Evolutionary conservation across 2,329 filamentous ascomycete genomes (phyloP), one percentile per base, ranked within the genome.

Genomic region (Aspergillus niger): DNA sequence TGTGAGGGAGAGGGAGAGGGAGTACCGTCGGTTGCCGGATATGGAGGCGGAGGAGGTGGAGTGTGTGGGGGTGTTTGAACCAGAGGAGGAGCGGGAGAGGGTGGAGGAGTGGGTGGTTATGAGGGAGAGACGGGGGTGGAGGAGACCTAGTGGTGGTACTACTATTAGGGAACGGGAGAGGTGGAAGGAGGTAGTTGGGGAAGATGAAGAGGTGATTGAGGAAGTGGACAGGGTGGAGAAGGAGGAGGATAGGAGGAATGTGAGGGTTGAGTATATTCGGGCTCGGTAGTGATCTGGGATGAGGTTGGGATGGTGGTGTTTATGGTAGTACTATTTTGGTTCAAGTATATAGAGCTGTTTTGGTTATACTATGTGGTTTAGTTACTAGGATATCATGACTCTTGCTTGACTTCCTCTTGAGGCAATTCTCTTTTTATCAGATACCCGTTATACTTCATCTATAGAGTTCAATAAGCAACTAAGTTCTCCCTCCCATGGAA

Each of bases 231-330:
- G 52, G 6, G 13, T n/a, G 22, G 30, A 17, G 17, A 17, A 49
- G 47, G 36, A 24, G 11, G 24, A 32, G 15, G 7, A 38, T 8
- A 11, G 36, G 13, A 50, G 22, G 38, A 55, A 8, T 24, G 38
- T 28, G 15, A 55, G n/a, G 39, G 47, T 67, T 22, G 57, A 64
- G 30, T 67, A 64, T 65, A 65, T 68, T 59, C 51, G 59, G 36
- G 57, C 50, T n/a, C 20, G 50, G 48, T 63, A 60, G 39, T 38
- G 15, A 20, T 20, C 20, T 51, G n/a, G 43, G 28, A 2, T 38
- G 17, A 38, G 13, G 38, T 54, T 51, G 48, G 11, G 8, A 6
- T n/a, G 30, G 10, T 11, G 39, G 24, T 28, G 20, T 24, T 28
- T 5, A 3, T 30, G 28, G 24, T 26, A 26, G 20, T 26, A 7